These are phyloP conservation scores for Terana coerulea DNA, from an alignment of 768 basidiomycete species.

Conservation along the genomic window DNA sequence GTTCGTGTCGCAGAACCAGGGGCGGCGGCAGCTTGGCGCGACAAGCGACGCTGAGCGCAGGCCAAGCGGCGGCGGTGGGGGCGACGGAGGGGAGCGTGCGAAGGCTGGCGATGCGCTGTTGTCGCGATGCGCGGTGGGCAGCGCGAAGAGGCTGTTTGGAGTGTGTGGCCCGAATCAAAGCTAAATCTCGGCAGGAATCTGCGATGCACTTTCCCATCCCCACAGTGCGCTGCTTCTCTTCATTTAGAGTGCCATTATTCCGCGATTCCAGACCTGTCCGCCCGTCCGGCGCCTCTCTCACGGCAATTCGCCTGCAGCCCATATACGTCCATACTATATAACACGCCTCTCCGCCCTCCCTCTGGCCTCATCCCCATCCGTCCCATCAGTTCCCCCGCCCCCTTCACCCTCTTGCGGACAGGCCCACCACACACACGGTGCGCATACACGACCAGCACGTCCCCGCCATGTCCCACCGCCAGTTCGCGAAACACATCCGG, in stretches of 20 bases:
- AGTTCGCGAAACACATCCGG: conserved; percentile 24
- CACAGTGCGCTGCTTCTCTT: neutral
- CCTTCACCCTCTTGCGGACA: neutral
- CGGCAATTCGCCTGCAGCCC: neutral
- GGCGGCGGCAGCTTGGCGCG: neutral
- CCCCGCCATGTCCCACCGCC: conserved; percentile 15
- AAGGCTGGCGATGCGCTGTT: conserved; percentile 2
- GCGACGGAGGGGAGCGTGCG: neutral
- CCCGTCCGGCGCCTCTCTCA: neutral
- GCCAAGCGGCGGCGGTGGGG: neutral
- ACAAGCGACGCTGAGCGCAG: neutral
- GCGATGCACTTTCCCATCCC: neutral
- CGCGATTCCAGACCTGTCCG: conserved; percentile 1
- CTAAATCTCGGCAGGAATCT: neutral
- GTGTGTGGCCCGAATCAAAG: neutral
- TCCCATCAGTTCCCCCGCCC: neutral
- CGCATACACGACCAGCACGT: neutral
- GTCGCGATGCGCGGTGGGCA: neutral
- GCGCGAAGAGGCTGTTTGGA: conserved; percentile 2
- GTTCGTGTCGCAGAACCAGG: neutral
- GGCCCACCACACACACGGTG: neutral
- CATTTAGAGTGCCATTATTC: neutral
- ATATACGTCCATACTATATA: neutral
- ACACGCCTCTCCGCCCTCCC: conserved; percentile 2
- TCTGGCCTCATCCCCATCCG: conserved; percentile 1